These are phyloP conservation scores for Globisporangium cylindrosporum DNA, from an alignment of 352 stramenopile species.

Conservation along the genomic window DNA sequence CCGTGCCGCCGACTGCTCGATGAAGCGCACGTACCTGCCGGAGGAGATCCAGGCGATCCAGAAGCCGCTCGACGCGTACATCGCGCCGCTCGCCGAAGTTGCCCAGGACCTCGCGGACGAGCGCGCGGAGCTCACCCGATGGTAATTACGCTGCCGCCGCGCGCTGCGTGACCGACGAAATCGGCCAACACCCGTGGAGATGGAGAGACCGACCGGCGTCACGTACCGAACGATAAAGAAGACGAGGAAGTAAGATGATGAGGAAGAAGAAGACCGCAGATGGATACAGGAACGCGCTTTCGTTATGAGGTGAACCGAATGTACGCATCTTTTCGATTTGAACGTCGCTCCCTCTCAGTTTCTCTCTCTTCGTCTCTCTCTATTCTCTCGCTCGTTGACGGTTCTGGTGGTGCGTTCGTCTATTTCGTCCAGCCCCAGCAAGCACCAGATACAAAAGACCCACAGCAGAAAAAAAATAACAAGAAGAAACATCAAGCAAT, in stretches of 20 bases:
- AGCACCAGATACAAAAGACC: conserved; percentile 2
- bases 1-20: conserved; percentile 75
- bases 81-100: conserved; percentile 50
- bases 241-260: neutral
- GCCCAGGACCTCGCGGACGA: conserved; percentile 66
- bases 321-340: conserved; percentile 6
- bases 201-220: neutral
- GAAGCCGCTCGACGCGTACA: conserved; percentile 75
- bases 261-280: neutral
- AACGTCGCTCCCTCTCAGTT: neutral
- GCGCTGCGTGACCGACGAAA: neutral
- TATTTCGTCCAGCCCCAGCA: neutral
- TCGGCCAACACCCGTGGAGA: neutral
- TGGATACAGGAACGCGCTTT: conserved; percentile 6
- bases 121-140: conserved; percentile 77
- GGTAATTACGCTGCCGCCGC: conserved; percentile 41
- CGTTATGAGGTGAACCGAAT: conserved; percentile 3
- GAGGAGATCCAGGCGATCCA: conserved; percentile 88
- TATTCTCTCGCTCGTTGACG: neutral
- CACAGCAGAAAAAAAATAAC: neutral
- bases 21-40: conserved; percentile 84
- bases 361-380: neutral
- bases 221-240: conserved; percentile 2
- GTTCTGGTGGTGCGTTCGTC: conserved; percentile 12
- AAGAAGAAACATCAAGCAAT: neutral